Conservation (phyloP, 2,329 filamentous ascomycete genomes). For the Alternaria rosae region DNA sequence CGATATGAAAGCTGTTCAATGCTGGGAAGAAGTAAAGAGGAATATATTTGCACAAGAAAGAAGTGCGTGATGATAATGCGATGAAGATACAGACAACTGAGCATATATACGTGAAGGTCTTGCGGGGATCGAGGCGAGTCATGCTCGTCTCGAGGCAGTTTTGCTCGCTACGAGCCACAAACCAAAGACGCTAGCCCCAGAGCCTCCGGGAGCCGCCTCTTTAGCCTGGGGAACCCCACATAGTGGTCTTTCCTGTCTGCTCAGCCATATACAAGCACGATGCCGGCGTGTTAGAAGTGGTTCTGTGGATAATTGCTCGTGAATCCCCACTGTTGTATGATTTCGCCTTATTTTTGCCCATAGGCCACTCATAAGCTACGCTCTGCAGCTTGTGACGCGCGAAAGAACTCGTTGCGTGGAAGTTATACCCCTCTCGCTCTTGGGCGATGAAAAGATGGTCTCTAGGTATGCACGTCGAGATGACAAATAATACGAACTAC, state of each 20-base stretch:
- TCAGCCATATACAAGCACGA: neutral
- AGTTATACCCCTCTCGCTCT: neutral
- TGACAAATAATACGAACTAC: neutral
- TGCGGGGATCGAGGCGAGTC: slow-evolving; percentile 2
- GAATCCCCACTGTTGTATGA: neutral
- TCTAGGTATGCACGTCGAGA: neutral
- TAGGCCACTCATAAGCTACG: neutral
- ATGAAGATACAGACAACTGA: neutral
- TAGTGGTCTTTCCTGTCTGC: neutral
- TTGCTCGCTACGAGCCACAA: slow-evolving; percentile 3
- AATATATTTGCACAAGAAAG: neutral
- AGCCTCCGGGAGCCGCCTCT: neutral
- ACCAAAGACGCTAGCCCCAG: neutral
- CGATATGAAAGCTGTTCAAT: neutral
- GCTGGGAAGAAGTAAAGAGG: neutral
- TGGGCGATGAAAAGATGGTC: neutral
- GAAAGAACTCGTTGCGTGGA: neutral
- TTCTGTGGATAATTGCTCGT: neutral
- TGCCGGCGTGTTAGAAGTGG: neutral
- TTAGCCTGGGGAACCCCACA: slow-evolving; percentile 1
- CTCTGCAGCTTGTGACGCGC: neutral
- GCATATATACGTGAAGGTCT: neutral
- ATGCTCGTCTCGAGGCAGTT: slow-evolving; percentile 1
- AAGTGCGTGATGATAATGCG: neutral
- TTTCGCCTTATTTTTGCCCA: neutral